phyloP scores from a whole-genome alignment of 2,329 filamentous ascomycete species.

The Claviceps sp. region DNA sequence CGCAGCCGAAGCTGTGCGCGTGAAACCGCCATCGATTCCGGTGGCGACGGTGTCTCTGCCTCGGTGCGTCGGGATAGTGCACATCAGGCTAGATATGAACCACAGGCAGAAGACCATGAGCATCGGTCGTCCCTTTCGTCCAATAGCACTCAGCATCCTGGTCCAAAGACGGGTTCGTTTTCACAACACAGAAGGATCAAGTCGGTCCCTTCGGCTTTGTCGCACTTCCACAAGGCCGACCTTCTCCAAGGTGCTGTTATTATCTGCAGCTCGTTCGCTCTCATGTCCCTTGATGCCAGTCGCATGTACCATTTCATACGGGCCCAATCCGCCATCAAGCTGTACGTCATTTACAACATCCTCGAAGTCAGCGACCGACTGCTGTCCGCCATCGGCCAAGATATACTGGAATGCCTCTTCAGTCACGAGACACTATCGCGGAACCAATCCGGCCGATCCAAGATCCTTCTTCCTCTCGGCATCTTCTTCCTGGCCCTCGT shows the following conservation, averaged over 20 bases:
- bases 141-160: conserved; percentile 9
- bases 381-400: conserved; percentile 82
- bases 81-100: neutral
- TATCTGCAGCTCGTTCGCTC: conserved; percentile 66
- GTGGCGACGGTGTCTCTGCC: conserved; percentile 1
- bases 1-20: conserved; percentile 23
- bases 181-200: conserved; percentile 60
- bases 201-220: conserved; percentile 72
- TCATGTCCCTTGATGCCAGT: conserved; percentile 89
- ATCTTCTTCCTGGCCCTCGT: conserved; percentile 78
- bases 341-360: conserved; percentile 98
- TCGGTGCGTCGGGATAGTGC: conserved; percentile 4
- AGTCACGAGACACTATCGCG: conserved; percentile 85
- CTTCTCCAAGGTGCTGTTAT: conserved; percentile 83
- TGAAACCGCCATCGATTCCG: conserved; percentile 11
- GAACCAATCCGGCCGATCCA: conserved; percentile 77
- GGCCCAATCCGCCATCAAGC: conserved; percentile 90
- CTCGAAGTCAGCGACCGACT: conserved; percentile 86
- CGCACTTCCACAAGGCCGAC: conserved; percentile 88
- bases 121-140: conserved; percentile 8
- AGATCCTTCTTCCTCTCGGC: conserved; percentile 74
- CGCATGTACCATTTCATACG: conserved; percentile 97
- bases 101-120: conserved; percentile 2
- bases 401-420: conserved; percentile 91
- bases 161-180: conserved; percentile 20